A percentile compares a stretch with the other conserved stretches of the same genome.
These are phyloP conservation scores for Phaeosphaeriaceae sp. DNA, from an alignment of 2,329 filamentous ascomycete genomes.

Conservation along the genomic window DNA sequence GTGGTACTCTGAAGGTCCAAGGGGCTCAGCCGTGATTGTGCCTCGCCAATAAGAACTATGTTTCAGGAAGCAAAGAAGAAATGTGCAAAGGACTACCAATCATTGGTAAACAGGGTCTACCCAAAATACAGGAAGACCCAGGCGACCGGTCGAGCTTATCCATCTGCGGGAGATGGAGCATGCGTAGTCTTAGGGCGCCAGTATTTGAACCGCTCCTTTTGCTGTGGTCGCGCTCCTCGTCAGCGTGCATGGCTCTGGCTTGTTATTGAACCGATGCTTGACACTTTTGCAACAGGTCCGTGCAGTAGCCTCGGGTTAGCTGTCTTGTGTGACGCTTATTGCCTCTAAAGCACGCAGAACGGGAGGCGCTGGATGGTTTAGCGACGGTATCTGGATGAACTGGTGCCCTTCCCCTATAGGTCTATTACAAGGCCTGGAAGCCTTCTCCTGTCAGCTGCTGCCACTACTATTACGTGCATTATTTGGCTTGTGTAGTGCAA, in stretches of 20 bases:
- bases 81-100: slow-evolving; percentile 6
- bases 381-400: slow-evolving; percentile 4
- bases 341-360: not conserved
- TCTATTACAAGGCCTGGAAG: slow-evolving; percentile 10
- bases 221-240: not conserved
- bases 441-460: slow-evolving; percentile 13
- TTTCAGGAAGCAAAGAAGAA: slow-evolving; percentile 8
- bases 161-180: slow-evolving; percentile 14
- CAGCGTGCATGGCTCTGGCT: slow-evolving; percentile 1
- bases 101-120: not conserved
- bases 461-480: slow-evolving; percentile 2
- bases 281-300: not conserved
- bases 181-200: slow-evolving; percentile 1
- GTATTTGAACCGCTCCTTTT: slow-evolving; percentile 3
- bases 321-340: not conserved
- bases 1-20: not conserved
- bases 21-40: not conserved
- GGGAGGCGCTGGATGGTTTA: slow-evolving; percentile 4
- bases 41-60: slow-evolving; percentile 4
- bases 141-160: slow-evolving; percentile 4
- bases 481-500: slow-evolving; percentile 1
- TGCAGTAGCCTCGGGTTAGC: not conserved
- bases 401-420: slow-evolving; percentile 10
- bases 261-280: not conserved
- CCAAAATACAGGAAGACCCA: slow-evolving; percentile 3